A percentile compares a stretch with the other conserved stretches of the same genome.
These are phyloP conservation scores for Yarrowia divulgata DNA, from an alignment of 805 yeast species.

Conservation along the genomic window DNA sequence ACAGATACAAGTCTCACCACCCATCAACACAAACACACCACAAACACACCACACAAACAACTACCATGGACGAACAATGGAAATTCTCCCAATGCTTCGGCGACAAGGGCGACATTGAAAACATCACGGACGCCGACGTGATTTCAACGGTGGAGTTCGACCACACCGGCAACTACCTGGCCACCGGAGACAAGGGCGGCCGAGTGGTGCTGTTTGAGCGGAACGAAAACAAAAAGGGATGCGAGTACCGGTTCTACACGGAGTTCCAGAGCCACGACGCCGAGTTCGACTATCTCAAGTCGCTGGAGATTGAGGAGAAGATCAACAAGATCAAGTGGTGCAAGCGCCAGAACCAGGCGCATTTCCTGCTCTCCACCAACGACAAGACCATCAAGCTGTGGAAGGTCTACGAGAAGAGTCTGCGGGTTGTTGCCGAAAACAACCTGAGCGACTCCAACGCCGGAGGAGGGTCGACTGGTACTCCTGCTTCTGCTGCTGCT, in stretches of 20 bases:
- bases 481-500: conserved; percentile 32
- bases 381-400: conserved; percentile 98
- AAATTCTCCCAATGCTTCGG: conserved; percentile 98
- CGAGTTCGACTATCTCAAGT: conserved; percentile 94
- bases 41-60: background rate
- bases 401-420: conserved; percentile 92
- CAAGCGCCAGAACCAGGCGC: conserved; percentile 85
- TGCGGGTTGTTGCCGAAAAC: conserved; percentile 90
- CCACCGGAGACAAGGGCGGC: conserved; percentile 99
- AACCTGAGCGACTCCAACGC: conserved; percentile 61
- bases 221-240: conserved; percentile 71
- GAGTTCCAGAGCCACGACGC: conserved; percentile 99
- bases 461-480: background rate
- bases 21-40: no score
- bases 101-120: conserved; percentile 96
- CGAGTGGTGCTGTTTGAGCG: conserved; percentile 95
- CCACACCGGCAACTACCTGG: conserved; percentile 90
- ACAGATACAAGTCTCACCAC: background rate
- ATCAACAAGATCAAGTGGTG: conserved; percentile 98
- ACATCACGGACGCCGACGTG: conserved; percentile 94
- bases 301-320: conserved; percentile 96
- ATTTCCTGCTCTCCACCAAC: conserved; percentile 87
- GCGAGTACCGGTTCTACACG: conserved; percentile 94
- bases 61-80: conserved; percentile 56
- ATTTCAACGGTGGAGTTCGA: conserved; percentile 97